Evolutionary conservation across 2,329 filamentous ascomycete species (phyloP).

Genomic region (Colletotrichum graminicola): DNA sequence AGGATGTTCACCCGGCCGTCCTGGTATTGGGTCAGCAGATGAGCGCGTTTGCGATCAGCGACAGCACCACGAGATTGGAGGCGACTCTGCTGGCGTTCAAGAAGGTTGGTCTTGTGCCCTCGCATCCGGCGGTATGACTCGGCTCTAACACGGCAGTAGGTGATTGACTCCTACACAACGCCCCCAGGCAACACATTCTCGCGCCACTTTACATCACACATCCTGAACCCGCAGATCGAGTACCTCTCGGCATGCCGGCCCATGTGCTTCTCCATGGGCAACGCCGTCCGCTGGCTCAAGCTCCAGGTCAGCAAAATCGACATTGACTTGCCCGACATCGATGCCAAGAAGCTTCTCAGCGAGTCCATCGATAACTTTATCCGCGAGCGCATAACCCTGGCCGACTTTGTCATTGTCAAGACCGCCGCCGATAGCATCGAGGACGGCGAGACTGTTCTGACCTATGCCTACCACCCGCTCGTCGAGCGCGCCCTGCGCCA

Average conservation of each 20-base stretch:
- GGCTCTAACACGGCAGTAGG: slow-evolving; percentile 60
- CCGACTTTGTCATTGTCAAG: slow-evolving; percentile 86
- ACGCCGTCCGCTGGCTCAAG: slow-evolving; percentile 95
- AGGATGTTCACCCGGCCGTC: slow-evolving; percentile 88
- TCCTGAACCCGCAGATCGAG: slow-evolving; percentile 94
- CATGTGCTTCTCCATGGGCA: slow-evolving; percentile 96
- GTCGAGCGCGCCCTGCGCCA: slow-evolving; percentile 85
- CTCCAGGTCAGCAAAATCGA: slow-evolving; percentile 92
- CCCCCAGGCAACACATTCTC: slow-evolving; percentile 87
- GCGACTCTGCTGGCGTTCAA: slow-evolving; percentile 92
- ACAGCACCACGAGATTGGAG: slow-evolving; percentile 88
- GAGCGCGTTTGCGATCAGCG: slow-evolving; percentile 87
- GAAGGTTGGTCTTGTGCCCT: slow-evolving; percentile 66
- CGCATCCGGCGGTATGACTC: not conserved
- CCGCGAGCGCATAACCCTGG: slow-evolving; percentile 87
- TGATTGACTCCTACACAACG: slow-evolving; percentile 93
- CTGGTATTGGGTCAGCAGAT: slow-evolving; percentile 90
- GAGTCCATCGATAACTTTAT: slow-evolving; percentile 91
- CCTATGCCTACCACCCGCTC: slow-evolving; percentile 87
- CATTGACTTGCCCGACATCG: slow-evolving; percentile 83
- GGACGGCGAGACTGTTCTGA: slow-evolving; percentile 85
- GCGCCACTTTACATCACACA: slow-evolving; percentile 90
- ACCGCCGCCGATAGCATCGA: slow-evolving; percentile 81
- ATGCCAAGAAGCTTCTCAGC: slow-evolving; percentile 77
- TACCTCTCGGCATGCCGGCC: slow-evolving; percentile 95